These are phyloP conservation scores for Sporothrix pseudoabietina DNA, from an alignment of 2,329 filamentous ascomycete species.

Conservation along the genomic window DNA sequence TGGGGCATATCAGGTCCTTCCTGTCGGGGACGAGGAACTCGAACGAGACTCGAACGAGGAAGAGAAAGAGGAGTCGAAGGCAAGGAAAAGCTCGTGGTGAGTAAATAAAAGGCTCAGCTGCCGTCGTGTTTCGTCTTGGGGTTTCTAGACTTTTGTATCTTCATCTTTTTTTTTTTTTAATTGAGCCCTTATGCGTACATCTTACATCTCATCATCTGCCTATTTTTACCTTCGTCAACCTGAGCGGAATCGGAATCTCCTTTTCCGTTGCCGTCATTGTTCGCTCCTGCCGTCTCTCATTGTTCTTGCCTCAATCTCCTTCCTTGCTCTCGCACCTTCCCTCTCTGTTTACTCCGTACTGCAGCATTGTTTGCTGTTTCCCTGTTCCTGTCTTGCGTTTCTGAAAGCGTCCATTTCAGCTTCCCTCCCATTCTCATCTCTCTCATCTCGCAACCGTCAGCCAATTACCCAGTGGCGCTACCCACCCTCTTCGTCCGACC, in stretches of 20 bases:
- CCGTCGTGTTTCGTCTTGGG: not conserved
- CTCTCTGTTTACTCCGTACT: not conserved
- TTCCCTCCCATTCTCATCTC: not conserved
- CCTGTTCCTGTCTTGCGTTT: not conserved
- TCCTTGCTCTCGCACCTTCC: not conserved
- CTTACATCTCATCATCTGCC: not conserved
- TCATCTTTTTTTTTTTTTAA: not conserved
- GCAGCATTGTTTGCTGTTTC: not conserved
- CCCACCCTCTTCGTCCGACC: conserved; percentile 37
- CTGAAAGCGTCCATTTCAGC: conserved; percentile 2
- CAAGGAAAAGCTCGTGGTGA: not conserved
- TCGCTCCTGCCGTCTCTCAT: not conserved
- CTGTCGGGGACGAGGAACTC: not conserved
- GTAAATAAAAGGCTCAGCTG: conserved; percentile 13
- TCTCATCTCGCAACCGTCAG: not conserved
- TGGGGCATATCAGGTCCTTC: conserved; percentile 21
- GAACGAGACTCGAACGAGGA: not conserved
- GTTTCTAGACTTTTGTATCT: not conserved
- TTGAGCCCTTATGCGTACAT: not conserved
- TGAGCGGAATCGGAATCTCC: not conserved
- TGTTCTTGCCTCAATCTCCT: not conserved
- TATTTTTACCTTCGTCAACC: too few relatives aligned
- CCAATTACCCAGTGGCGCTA: conserved; percentile 41
- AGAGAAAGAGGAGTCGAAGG: conserved; percentile 2
- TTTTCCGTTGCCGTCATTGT: not conserved